Evolutionary conservation across 805 yeast genomes (phyloP), one percentile per base, ranked within the genome.

Genomic region (Hanseniaspora singularis): DNA sequence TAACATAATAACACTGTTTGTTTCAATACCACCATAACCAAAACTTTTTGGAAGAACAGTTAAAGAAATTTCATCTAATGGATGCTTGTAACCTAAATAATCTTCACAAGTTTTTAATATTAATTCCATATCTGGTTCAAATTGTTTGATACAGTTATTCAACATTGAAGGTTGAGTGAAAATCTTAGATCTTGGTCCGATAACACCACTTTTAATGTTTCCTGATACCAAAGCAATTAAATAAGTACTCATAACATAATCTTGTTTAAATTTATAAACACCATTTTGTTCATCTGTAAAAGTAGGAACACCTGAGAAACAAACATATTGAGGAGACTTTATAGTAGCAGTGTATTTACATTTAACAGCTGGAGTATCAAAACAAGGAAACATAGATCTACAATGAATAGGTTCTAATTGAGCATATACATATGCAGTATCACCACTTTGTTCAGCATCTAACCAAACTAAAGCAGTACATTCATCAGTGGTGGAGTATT

Each of bases 11-110:
- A 85, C 77, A 58, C 86, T 85, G 51, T 95, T 94, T 58, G 85
- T 84, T 65, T 87, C 95, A 95, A 87, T 87, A 46, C 96, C 96
- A 52, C 95, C 95, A 57, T 83, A 87, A 2, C 95, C 94, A 64
- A 74, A 75, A 2, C 76, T 74, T 46, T 79, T 73, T 2, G 94
- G 95, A 52, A 86, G 73, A 27, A 87, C 77, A 33, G 87, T 68
- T 26, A 85, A 81, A 57, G 86, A 88, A 61, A 81, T 87, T 32
- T 76, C 77, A 49, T 74, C 72, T 95, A 95, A 87, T 57, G 84
- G 92, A 62, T 87, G 87, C 2, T 76, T 73, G 57, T 79, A 84
- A 15, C 84, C 79, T 37, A 84, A 65, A 36, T 60, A 55, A 22
- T 70, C 65, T 62, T 87, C 96, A 9, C 95, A 94, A 15, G 81